Conservation (phyloP, 371 early-diverging fungal genomes). For the Zopfochytrium polystomum region DNA sequence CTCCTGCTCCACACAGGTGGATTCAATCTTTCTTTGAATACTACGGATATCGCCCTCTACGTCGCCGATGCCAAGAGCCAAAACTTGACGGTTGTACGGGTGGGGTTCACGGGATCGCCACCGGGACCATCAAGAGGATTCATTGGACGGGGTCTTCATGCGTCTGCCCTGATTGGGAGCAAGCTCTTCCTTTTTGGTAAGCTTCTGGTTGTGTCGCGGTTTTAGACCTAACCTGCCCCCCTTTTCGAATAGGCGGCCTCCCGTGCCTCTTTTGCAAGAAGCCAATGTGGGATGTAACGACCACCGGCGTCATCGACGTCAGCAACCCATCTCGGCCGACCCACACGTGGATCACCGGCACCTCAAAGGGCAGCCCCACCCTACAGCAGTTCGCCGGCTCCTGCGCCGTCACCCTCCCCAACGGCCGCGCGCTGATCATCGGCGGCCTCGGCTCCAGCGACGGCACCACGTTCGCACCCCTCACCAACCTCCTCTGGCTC, state of each 20-base stretch:
- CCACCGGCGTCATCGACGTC: neutral
- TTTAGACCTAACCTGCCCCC: neutral
- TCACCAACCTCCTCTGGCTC: neutral
- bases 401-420: neutral
- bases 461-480: neutral
- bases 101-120: neutral
- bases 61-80: neutral
- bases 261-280: neutral
- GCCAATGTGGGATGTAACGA: neutral
- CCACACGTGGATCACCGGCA: neutral
- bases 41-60: neutral
- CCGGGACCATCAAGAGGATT: neutral
- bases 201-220: neutral
- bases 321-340: neutral
- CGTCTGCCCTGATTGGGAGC: neutral
- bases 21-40: neutral
- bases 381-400: neutral
- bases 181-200: neutral
- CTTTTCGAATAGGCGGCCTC: constrained; percentile 1
- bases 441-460: neutral
- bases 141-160: neutral
- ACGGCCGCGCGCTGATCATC: neutral
- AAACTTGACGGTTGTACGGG: neutral
- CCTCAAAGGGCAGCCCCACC: neutral
- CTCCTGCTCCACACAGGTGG: too few relatives aligned